Conservation (phyloP, 768 basidiomycete species). For the Tulasnella sp. region DNA sequence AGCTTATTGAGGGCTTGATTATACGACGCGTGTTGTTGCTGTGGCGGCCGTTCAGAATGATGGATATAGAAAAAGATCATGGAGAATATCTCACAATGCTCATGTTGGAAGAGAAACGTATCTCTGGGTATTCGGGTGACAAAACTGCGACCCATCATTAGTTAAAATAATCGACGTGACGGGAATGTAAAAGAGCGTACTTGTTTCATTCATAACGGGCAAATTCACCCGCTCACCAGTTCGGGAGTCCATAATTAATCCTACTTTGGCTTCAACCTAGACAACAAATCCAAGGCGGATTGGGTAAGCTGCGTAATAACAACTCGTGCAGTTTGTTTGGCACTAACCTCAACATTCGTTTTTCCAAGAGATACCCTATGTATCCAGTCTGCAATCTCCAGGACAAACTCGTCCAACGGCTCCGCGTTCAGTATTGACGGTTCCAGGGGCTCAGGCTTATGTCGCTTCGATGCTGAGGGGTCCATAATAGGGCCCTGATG, state of each 20-base stretch:
- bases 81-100: slow-evolving; percentile 47
- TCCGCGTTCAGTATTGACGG: slow-evolving; percentile 77
- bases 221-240: slow-evolving; percentile 48
- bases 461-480: not conserved
- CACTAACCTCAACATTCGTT: slow-evolving; percentile 46
- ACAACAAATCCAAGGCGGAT: too few relatives aligned
- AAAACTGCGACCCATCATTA: slow-evolving; percentile 44
- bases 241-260: slow-evolving; percentile 51
- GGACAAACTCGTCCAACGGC: slow-evolving; percentile 87
- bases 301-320: not conserved
- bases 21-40: slow-evolving; percentile 71
- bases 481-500: not conserved
- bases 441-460: slow-evolving; percentile 22
- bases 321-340: not conserved
- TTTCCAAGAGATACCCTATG: slow-evolving; percentile 36
- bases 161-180: not conserved
- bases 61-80: slow-evolving; percentile 12
- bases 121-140: slow-evolving; percentile 44
- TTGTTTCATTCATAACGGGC: slow-evolving; percentile 63
- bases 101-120: slow-evolving; percentile 92
- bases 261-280: slow-evolving; percentile 76
- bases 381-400: slow-evolving; percentile 85
- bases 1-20: slow-evolving; percentile 81
- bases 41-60: slow-evolving; percentile 30
- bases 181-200: slow-evolving; percentile 38